Evolutionary conservation across 768 basidiomycete species (phyloP), one percentile per base, ranked within the genome.

Genomic region (Termitomyces sp.): DNA sequence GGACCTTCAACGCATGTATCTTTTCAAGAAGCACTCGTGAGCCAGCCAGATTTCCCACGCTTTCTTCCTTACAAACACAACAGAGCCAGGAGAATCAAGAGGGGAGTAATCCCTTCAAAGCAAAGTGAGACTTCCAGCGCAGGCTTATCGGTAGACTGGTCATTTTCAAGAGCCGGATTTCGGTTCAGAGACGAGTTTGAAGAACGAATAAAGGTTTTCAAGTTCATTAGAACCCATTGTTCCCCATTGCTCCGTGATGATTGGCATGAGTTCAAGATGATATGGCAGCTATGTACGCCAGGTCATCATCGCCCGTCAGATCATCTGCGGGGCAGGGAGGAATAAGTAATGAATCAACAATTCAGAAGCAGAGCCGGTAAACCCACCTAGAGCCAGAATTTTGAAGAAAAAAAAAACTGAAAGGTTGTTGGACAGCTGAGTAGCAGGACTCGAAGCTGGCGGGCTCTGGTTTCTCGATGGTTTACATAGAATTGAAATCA

Each of bases 351-450:
- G 4, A 42, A 43, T 23, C 5, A 12, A 10, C 4, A 11, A 46
- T 19, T 14, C 27, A 31, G 7, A 4, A 29, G 27, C n/a, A n/a
- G n/a, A n/a, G n/a, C n/a, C n/a, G n/a, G n/a, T n/a, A 31, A 16
- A n/a, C 45, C 21, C 16, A 46, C 10, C 10, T 46, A 8, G n/a
- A 17, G 16, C 10, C 1, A 23, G n/a, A n/a, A n/a, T n/a, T n/a
- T n/a, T n/a, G n/a, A n/a, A n/a, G n/a, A n/a, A n/a, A n/a, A n/a
- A n/a, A n/a, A n/a, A n/a, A 45, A 23, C 43, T 69, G 77, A 78
- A 79, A 76, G 70, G 71, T 75, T 69, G 77, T 78, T 65, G 65
- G n/a, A n/a, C n/a, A n/a, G n/a, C n/a, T n/a, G n/a, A n/a, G n/a
- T n/a, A n/a, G n/a, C n/a, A n/a, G n/a, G n/a, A n/a, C n/a, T n/a